Percentiles rank a stretch among this genome's conserved stretches.
Evolutionary conservation across 441 rosid genomes (phyloP).

Genomic region (Breynia disticha): DNA sequence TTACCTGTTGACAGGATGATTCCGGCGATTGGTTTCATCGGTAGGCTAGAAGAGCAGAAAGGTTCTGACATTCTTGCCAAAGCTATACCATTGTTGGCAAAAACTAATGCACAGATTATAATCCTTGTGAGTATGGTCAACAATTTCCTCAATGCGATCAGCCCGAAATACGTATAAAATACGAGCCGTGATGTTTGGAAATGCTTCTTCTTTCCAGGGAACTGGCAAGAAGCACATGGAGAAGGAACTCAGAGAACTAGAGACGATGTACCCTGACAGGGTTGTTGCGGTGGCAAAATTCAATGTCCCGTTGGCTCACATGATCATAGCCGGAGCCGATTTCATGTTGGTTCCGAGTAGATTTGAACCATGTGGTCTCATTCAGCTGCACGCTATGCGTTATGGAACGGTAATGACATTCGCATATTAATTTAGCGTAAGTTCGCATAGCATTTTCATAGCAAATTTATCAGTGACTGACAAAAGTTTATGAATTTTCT

Average conservation of each 20-base stretch:
- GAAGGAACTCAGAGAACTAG: constrained; percentile 51
- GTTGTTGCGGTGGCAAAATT: constrained; percentile 71
- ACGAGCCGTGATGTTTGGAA: constrained; percentile 1
- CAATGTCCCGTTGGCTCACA: constrained; percentile 76
- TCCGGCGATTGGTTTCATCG: constrained; percentile 85
- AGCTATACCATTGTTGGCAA: constrained; percentile 54
- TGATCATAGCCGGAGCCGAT: constrained; percentile 86
- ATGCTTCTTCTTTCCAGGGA: constrained; percentile 37
- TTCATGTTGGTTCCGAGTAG: constrained; percentile 75
- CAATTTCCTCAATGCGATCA: background rate
- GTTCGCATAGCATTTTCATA: background rate
- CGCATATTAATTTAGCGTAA: no score
- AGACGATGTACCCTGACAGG: constrained; percentile 50
- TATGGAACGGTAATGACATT: constrained; percentile 62
- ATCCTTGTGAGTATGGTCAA: constrained; percentile 47
- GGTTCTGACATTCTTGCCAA: constrained; percentile 83
- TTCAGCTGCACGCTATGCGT: constrained; percentile 92
- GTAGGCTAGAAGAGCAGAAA: constrained; percentile 91
- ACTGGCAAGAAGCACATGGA: constrained; percentile 82
- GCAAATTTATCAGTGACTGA: background rate
- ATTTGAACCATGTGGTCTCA: constrained; percentile 96
- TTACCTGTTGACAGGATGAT: constrained; percentile 66
- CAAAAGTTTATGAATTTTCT: background rate
- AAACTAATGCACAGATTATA: constrained; percentile 57
- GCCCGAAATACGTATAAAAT: background rate